phyloP scores from a whole-genome alignment of 2,329 filamentous ascomycete genomes.

The Aspergillus sp. region DNA sequence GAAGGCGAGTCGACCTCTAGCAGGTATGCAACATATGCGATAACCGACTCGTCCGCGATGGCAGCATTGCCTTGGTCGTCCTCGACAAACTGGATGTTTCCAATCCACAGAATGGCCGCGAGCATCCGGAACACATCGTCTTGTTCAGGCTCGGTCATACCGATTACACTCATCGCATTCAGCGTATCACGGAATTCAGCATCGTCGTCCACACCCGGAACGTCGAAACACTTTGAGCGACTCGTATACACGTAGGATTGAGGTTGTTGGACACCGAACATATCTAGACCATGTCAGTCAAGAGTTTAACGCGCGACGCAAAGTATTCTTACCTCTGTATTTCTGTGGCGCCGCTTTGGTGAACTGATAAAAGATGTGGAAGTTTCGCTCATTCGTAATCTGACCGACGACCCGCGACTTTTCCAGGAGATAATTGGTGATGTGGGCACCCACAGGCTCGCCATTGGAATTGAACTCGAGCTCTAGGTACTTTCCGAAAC shows the following conservation, averaged over 20 bases:
- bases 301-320: constrained; percentile 6
- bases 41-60: constrained; percentile 79
- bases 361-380: constrained; percentile 99
- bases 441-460: constrained; percentile 91
- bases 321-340: constrained; percentile 52
- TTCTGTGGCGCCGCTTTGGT: constrained; percentile 84
- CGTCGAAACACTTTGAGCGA: constrained; percentile 87
- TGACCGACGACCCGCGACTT: constrained; percentile 93
- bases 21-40: constrained; percentile 90
- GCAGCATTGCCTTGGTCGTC: constrained; percentile 82
- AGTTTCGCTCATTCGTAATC: constrained; percentile 91
- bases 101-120: constrained; percentile 83
- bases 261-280: constrained; percentile 84
- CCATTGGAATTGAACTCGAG: constrained; percentile 89
- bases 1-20: constrained; percentile 75
- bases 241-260: constrained; percentile 92
- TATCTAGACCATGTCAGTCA: constrained; percentile 43
- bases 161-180: constrained; percentile 91
- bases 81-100: constrained; percentile 85
- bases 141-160: constrained; percentile 77
- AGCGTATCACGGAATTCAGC: constrained; percentile 85
- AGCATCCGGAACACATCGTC: constrained; percentile 96
- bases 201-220: constrained; percentile 85
- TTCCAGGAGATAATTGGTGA: constrained; percentile 95
- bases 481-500: constrained; percentile 97